These are phyloP conservation scores for Leccinum imitatum DNA, from an alignment of 768 basidiomycete species.

Conservation along the genomic window DNA sequence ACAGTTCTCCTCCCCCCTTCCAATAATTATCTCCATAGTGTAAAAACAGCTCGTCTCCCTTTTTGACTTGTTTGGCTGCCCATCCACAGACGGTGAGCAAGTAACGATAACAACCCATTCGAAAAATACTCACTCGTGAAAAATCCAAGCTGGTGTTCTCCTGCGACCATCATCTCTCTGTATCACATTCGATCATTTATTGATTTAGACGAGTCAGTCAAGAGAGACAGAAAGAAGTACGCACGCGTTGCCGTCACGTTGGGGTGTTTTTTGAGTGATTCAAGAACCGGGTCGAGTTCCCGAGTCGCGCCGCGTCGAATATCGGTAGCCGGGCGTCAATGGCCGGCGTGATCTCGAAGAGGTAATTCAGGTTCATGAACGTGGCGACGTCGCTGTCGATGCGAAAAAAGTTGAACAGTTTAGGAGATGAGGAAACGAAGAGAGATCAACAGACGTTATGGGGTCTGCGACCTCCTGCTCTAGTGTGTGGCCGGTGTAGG, in stretches of 20 bases:
- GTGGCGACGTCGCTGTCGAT: constrained; percentile 11
- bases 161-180: constrained; percentile 25
- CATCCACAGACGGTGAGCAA: too few relatives aligned
- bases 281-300: constrained; percentile 46
- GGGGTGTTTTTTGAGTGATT: constrained; percentile 32
- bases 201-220: background rate
- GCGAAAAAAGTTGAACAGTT: too few relatives aligned
- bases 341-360: constrained; percentile 26
- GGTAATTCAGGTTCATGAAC: constrained; percentile 33
- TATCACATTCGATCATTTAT: background rate
- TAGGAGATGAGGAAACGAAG: too few relatives aligned
- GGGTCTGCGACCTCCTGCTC: constrained; percentile 10
- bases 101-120: too few relatives aligned
- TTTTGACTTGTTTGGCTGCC: too few relatives aligned
- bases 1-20: too few relatives aligned
- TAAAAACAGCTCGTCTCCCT: too few relatives aligned
- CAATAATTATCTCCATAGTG: too few relatives aligned
- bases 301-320: constrained; percentile 41
- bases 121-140: constrained; percentile 15
- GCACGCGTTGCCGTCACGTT: constrained; percentile 30
- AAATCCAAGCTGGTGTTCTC: constrained; percentile 38
- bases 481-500: constrained; percentile 39
- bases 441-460: background rate
- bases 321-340: background rate
- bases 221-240: background rate